phyloP scores from a whole-genome alignment of 1,284 basidiomycete genomes.

The Malassezia japonica region DNA sequence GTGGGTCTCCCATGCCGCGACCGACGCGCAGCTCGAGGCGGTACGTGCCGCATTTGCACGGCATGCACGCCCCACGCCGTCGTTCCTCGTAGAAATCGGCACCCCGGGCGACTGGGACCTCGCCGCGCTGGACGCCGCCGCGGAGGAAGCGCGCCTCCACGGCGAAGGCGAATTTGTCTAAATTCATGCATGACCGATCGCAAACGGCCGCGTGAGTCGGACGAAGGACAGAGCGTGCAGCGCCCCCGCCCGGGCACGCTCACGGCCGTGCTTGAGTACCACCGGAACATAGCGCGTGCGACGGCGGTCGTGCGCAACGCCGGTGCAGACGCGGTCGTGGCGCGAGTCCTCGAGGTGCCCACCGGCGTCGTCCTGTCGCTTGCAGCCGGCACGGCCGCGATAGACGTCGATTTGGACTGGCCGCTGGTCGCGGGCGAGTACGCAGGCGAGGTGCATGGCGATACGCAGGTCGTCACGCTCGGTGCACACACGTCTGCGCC shows the following conservation, averaged over 20 bases:
- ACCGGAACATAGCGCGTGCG: neutral
- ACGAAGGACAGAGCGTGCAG: neutral
- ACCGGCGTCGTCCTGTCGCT: no score
- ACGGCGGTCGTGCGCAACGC: neutral
- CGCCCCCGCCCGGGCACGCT: neutral
- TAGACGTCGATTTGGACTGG: no score
- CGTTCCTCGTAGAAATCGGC: conserved; percentile 1
- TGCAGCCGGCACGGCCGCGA: no score
- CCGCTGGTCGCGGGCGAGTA: neutral
- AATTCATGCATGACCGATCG: neutral
- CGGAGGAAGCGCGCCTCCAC: conserved; percentile 5
- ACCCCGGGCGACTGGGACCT: conserved; percentile 18
- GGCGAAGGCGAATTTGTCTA: conserved; percentile 15
- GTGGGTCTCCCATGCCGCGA: neutral
- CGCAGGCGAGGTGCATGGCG: neutral
- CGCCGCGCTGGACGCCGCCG: conserved; percentile 13
- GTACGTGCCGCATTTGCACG: neutral
- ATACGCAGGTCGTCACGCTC: neutral
- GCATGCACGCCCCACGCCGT: neutral
- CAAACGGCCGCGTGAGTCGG: neutral
- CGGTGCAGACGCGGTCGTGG: no score
- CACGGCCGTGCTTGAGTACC: neutral
- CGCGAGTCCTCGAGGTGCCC: no score
- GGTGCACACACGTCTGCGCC: neutral
- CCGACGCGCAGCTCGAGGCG: neutral